phyloP scores from a whole-genome alignment of 2,329 filamentous ascomycete genomes.

The Penicillium nordicum region DNA sequence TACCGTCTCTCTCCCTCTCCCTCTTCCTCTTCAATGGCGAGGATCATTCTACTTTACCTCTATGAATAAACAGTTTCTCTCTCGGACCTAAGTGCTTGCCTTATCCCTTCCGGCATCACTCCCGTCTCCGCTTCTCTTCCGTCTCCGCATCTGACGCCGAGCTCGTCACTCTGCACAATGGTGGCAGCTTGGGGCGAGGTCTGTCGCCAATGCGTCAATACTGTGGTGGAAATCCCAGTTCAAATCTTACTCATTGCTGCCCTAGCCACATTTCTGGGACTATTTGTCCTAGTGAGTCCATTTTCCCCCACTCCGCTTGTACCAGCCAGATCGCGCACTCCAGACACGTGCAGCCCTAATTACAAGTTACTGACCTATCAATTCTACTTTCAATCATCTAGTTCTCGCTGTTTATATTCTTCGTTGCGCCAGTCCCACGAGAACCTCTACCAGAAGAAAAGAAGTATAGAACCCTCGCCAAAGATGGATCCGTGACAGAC shows the following conservation, averaged over 20 bases:
- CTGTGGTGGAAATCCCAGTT: slow-evolving; percentile 28
- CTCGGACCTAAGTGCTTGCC: slow-evolving; percentile 11
- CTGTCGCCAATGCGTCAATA: slow-evolving; percentile 34
- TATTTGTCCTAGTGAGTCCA: slow-evolving; percentile 35
- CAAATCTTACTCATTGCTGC: slow-evolving; percentile 29
- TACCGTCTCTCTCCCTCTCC: background rate
- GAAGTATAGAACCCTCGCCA: slow-evolving; percentile 71
- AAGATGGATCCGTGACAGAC: slow-evolving; percentile 57
- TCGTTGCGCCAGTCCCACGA: slow-evolving; percentile 79
- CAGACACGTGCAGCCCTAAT: background rate
- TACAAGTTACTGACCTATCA: background rate
- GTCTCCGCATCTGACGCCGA: slow-evolving; percentile 2
- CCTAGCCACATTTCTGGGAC: slow-evolving; percentile 28
- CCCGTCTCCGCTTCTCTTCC: slow-evolving; percentile 9
- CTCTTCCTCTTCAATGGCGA: slow-evolving; percentile 2
- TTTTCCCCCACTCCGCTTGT: background rate
- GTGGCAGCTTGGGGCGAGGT: slow-evolving; percentile 26
- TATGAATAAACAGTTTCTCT: slow-evolving; percentile 1
- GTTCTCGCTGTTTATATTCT: slow-evolving; percentile 66
- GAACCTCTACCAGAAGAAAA: slow-evolving; percentile 73
- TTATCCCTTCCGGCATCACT: slow-evolving; percentile 13
- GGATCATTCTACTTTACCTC: background rate
- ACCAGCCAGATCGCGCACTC: background rate
- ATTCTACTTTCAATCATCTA: slow-evolving; percentile 28
- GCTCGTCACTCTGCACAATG: slow-evolving; percentile 22